A percentile compares a stretch with the other conserved stretches of the same genome.
These are phyloP conservation scores for Cyberlindnera petersonii DNA, from an alignment of 805 yeast genomes.

Conservation along the genomic window DNA sequence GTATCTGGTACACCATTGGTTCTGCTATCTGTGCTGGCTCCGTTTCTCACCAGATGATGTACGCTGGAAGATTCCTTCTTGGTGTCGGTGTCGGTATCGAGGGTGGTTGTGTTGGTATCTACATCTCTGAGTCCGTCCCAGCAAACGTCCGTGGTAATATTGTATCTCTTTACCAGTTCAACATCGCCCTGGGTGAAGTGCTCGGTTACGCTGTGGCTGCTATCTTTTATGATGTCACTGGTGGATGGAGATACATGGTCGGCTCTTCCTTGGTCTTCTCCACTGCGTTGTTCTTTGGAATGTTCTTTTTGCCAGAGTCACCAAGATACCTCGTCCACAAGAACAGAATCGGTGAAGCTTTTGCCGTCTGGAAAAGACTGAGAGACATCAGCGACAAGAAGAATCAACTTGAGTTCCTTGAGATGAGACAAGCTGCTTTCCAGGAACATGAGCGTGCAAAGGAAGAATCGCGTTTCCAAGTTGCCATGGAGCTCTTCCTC, in stretches of 20 bases:
- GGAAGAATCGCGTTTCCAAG: conserved; percentile 35
- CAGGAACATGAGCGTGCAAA: conserved; percentile 41
- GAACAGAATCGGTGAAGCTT: conserved; percentile 49
- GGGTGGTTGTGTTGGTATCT: conserved; percentile 61
- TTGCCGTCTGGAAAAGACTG: conserved; percentile 50
- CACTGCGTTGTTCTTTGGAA: conserved; percentile 44
- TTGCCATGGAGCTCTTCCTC: conserved; percentile 48
- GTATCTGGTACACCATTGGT: conserved; percentile 58
- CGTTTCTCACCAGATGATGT: conserved; percentile 42
- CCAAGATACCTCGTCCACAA: conserved; percentile 55
- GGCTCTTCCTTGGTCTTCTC: conserved; percentile 62
- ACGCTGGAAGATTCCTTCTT: conserved; percentile 55
- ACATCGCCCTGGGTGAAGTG: conserved; percentile 64
- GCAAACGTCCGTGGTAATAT: conserved; percentile 54
- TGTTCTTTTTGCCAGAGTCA: conserved; percentile 56
- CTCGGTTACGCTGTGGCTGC: conserved; percentile 62
- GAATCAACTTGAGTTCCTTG: conserved; percentile 52
- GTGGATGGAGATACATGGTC: conserved; percentile 64
- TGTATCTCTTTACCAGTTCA: conserved; percentile 61
- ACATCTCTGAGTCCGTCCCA: conserved; percentile 59
- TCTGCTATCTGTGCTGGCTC: conserved; percentile 56
- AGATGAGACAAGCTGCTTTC: conserved; percentile 49
- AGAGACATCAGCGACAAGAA: conserved; percentile 43
- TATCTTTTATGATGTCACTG: conserved; percentile 50
- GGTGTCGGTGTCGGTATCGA: conserved; percentile 67